Evolutionary conservation across 2,329 filamentous ascomycete species (phyloP).

Genomic region (Clarireedia hainanense): DNA sequence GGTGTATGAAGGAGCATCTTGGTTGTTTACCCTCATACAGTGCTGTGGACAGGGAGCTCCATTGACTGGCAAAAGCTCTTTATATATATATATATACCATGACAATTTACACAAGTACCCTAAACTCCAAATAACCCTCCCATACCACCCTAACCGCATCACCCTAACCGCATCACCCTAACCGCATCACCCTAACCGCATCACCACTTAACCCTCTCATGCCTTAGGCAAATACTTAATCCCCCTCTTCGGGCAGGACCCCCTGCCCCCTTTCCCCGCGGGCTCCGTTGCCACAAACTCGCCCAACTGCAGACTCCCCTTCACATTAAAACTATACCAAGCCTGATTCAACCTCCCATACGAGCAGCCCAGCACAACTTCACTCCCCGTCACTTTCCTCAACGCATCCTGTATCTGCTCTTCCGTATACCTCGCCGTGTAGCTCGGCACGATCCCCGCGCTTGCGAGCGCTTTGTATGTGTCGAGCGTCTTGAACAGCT

Average conservation of each 20-base stretch:
- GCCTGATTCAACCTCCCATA: constrained; percentile 40
- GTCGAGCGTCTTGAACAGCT: constrained; percentile 46
- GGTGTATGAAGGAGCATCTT: too few species aligned
- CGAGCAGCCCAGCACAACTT: constrained; percentile 38
- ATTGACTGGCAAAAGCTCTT: too few species aligned
- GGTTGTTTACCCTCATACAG: too few species aligned
- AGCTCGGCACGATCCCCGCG: constrained; percentile 47
- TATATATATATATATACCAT: too few species aligned
- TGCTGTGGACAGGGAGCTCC: too few species aligned
- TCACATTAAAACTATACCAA: constrained; percentile 34
- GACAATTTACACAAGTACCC: too few species aligned
- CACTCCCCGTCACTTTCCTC: constrained; percentile 36
- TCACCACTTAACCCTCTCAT: too few species aligned
- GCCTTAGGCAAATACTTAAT: constrained; percentile 16
- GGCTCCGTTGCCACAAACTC: constrained; percentile 14
- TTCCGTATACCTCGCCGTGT: constrained; percentile 33
- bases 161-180: too few species aligned
- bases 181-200: too few species aligned
- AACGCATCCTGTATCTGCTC: constrained; percentile 35
- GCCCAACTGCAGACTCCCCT: constrained; percentile 15
- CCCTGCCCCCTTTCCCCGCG: constrained; percentile 11
- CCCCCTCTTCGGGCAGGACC: constrained; percentile 12
- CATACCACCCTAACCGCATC: too few species aligned
- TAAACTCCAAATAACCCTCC: too few species aligned
- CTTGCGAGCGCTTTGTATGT: constrained; percentile 32